phyloP scores from a whole-genome alignment of 2,329 filamentous ascomycete genomes.

The Microcyclospora tardicrescens region DNA sequence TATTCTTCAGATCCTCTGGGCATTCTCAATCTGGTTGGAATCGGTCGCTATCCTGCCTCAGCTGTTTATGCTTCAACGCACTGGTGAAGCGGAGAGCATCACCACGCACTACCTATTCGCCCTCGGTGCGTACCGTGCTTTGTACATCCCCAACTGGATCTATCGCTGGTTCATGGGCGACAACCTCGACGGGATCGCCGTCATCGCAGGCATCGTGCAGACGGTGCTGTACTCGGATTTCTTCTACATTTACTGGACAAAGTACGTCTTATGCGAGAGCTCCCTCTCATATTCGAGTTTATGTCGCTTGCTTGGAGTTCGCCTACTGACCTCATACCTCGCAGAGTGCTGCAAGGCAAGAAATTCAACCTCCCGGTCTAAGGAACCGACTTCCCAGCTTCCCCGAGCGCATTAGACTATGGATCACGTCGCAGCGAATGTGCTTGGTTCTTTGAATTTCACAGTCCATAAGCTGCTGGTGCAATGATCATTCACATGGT shows the following conservation, averaged over 20 bases:
- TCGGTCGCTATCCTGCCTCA: conserved; percentile 92
- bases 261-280: conserved; percentile 39
- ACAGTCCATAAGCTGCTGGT: background rate
- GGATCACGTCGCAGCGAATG: no score
- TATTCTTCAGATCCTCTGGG: conserved; percentile 65
- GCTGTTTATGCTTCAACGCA: conserved; percentile 95
- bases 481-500: background rate
- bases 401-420: background rate
- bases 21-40: conserved; percentile 97
- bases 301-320: background rate
- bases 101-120: conserved; percentile 97
- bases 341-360: conserved; percentile 40
- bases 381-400: background rate
- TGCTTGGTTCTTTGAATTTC: no score
- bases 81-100: conserved; percentile 97
- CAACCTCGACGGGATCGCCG: conserved; percentile 75
- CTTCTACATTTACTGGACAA: conserved; percentile 99
- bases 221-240: conserved; percentile 96
- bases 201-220: conserved; percentile 81
- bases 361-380: conserved; percentile 43
- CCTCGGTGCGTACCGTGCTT: conserved; percentile 74
- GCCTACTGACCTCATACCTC: background rate
- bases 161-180: conserved; percentile 65
- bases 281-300: background rate
- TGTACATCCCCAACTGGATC: conserved; percentile 99